Percentiles rank a stretch among this genome's conserved stretches.
Conservation (phyloP, 2,329 filamentous ascomycete species). For the Alternaria sp. region DNA sequence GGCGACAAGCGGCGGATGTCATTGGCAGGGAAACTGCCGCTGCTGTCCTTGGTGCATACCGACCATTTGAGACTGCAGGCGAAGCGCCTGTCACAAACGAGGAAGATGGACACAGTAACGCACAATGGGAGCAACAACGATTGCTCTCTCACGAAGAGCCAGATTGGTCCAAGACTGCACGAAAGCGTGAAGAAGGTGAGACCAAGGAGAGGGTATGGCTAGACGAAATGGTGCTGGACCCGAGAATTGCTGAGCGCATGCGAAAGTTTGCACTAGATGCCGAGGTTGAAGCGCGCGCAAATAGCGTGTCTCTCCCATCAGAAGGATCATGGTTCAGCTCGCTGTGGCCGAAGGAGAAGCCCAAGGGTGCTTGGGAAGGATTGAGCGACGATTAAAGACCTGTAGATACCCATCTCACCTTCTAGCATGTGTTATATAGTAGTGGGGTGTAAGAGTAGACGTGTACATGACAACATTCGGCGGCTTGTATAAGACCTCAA, state of each 20-base stretch:
- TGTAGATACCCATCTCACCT: constrained; percentile 31
- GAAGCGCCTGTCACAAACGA: constrained; percentile 41
- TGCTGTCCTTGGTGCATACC: constrained; percentile 72
- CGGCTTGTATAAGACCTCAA: constrained; percentile 27
- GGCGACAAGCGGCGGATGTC: constrained; percentile 83
- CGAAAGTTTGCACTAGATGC: constrained; percentile 74
- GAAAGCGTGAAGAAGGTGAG: constrained; percentile 61
- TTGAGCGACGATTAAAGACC: constrained; percentile 38
- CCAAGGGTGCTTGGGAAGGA: constrained; percentile 46
- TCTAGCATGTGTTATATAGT: constrained; percentile 31
- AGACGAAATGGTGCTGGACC: constrained; percentile 77
- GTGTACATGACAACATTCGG: constrained; percentile 37
- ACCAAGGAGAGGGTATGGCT: constrained; percentile 73
- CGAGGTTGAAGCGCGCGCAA: constrained; percentile 74
- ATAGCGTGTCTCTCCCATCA: constrained; percentile 24
- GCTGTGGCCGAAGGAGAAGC: constrained; percentile 45
- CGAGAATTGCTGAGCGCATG: constrained; percentile 81
- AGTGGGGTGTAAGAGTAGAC: constrained; percentile 38
- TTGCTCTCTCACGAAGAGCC: constrained; percentile 75
- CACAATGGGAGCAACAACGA: constrained; percentile 68
- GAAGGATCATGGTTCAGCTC: constrained; percentile 41
- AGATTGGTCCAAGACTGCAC: constrained; percentile 85
- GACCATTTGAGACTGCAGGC: constrained; percentile 53
- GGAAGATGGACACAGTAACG: constrained; percentile 42
- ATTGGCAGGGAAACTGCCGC: constrained; percentile 89